Percentiles rank a stretch among this genome's conserved stretches.
Evolutionary conservation across 768 basidiomycete species (phyloP).

Genomic region (Hortiboletus campestris): DNA sequence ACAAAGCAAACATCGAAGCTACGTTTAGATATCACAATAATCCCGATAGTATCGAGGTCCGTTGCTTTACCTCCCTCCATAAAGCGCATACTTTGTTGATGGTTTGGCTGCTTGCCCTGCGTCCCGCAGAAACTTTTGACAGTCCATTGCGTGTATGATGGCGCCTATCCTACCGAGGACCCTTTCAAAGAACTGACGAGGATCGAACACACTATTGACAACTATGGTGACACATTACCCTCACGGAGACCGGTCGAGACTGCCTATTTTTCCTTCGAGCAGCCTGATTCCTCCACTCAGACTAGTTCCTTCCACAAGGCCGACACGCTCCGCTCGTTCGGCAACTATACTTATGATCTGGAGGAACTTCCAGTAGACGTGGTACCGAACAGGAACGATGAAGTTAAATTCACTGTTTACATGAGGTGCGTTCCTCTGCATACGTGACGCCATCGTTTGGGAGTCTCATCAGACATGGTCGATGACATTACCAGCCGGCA

Average conservation of each 20-base stretch:
- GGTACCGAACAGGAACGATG: background rate
- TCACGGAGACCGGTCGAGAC: background rate
- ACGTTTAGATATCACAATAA: conserved; percentile 1
- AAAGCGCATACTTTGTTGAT: background rate
- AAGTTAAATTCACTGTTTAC: background rate
- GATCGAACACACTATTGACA: background rate
- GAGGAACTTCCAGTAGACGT: background rate
- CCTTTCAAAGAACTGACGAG: background rate
- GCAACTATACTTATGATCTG: background rate
- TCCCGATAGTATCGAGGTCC: background rate
- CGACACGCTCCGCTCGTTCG: background rate
- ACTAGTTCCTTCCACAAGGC: background rate
- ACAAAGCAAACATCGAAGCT: conserved; percentile 6
- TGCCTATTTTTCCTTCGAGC: background rate
- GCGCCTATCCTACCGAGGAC: background rate
- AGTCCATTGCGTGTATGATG: background rate
- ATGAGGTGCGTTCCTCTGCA: background rate
- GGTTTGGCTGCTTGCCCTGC: no score
- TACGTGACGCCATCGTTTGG: background rate
- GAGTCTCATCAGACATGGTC: background rate
- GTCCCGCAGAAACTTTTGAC: background rate
- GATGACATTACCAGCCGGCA: background rate
- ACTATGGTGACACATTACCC: background rate
- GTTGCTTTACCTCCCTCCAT: background rate
- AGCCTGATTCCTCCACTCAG: background rate